Base-by-base conservation (phyloP, 495 filamentous ascomycete genomes). In the Xylaria longipes region DNA sequence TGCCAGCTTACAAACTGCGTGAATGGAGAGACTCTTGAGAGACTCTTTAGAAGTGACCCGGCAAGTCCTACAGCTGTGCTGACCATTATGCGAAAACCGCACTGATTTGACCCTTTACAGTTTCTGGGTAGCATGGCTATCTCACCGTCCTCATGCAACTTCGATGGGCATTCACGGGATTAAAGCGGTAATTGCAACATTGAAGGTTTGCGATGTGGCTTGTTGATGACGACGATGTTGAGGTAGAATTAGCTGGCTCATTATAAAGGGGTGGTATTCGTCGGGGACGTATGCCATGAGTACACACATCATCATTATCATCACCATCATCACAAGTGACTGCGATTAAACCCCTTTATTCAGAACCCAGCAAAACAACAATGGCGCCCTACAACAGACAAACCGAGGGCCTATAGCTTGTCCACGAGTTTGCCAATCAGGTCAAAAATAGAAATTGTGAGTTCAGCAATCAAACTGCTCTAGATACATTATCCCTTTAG, bases 391-490 rank as follows among this genome's bases (percentile, higher is more conserved):
- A 73, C 35, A 39, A 67, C 31, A 69, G 69, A 64, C 66, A 80
- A 5, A 82, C 80, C 9, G 74, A 79, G 9, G 82, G 82, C 35
- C 66, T 73, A 17, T 72, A 77, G 1, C 79, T 85, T 35, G 79
- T 80, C 1, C 68, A 79, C 33, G 71, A 79, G 63, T 84, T 85
- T 61, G 74, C 78, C 39, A 75, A 80, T 31, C 71, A 77, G 22
- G 84, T 84, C 12, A 79, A 80, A 20, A 79, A 76, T 65, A 80
- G 82, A 70, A 78, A 71, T 37, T 79, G 84, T 83, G 71, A 68
- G 78, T 76, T 54, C 48, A 29, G 48, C 20, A 43, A 7, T 27
- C 27, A 27, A 31, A 0, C 22, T 35, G 9, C 20, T 5, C 20
- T 43, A 14, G 4, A 31, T 20, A 25, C 15, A 7, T 35, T 35